Evolutionary conservation across 768 basidiomycete species (phyloP).

Genomic region (Suillus weaverae): DNA sequence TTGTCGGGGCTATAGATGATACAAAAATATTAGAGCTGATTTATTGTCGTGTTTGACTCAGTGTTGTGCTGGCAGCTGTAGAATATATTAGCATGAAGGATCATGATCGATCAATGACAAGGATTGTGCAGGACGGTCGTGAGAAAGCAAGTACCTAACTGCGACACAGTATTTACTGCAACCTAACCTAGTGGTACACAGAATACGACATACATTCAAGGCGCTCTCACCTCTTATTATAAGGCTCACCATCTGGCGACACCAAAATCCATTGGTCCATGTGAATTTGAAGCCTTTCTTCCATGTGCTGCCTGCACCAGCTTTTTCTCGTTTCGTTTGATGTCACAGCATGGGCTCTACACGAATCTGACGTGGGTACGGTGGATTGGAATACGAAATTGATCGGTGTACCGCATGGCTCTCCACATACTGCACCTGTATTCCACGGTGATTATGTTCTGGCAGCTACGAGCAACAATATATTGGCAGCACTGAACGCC

Average conservation of each 20-base stretch:
- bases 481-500: conserved; percentile 71
- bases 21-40: background rate
- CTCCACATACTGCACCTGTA: conserved; percentile 53
- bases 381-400: conserved; percentile 87
- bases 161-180: too few relatives aligned
- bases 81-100: background rate
- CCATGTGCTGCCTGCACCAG: conserved; percentile 20
- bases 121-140: background rate
- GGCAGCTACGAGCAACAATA: conserved; percentile 70
- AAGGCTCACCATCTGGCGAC: background rate
- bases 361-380: conserved; percentile 74
- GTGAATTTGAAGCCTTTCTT: background rate
- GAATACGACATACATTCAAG: background rate
- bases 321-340: conserved; percentile 19
- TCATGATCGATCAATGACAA: too few relatives aligned
- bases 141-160: background rate
- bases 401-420: conserved; percentile 66
- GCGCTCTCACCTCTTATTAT: background rate
- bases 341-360: conserved; percentile 47
- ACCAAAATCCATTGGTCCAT: background rate
- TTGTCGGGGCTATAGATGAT: conserved; percentile 54
- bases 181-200: too few relatives aligned
- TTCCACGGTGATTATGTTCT: conserved; percentile 64
- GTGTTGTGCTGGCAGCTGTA: background rate
- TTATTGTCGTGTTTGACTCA: background rate